Conservation (phyloP, 495 filamentous ascomycete species). For the Bacidia gigantensis region DNA sequence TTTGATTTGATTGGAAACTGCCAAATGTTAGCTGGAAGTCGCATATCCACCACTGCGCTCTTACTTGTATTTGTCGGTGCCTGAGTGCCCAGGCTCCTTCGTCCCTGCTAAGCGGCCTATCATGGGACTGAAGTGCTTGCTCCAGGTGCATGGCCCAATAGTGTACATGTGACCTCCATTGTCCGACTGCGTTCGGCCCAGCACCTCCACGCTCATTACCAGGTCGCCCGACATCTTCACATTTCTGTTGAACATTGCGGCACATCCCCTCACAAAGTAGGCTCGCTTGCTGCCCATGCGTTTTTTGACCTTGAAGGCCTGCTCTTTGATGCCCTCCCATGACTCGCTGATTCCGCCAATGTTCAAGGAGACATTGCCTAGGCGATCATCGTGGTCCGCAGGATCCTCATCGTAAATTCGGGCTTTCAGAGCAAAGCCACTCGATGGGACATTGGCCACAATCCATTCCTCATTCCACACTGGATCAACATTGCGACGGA, state of each 20-base stretch:
- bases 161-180: constrained; percentile 72
- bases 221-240: constrained; percentile 47
- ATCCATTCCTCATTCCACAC: constrained; percentile 78
- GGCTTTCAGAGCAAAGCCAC: constrained; percentile 68
- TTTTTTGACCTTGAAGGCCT: constrained; percentile 62
- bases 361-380: constrained; percentile 67
- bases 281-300: constrained; percentile 74
- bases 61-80: constrained; percentile 61
- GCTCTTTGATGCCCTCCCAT: constrained; percentile 54
- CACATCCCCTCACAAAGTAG: constrained; percentile 54
- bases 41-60: constrained; percentile 16
- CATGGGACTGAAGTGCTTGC: constrained; percentile 76
- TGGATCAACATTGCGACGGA: constrained; percentile 55
- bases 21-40: constrained; percentile 4
- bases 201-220: constrained; percentile 52
- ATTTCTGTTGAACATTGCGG: constrained; percentile 38
- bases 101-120: constrained; percentile 70
- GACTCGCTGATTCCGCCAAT: constrained; percentile 41
- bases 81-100: constrained; percentile 46
- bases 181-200: constrained; percentile 57
- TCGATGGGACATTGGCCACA: constrained; percentile 67
- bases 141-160: constrained; percentile 59
- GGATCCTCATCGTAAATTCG: constrained; percentile 81
- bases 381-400: constrained; percentile 70
- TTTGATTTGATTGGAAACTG: constrained; percentile 87